phyloP scores from a whole-genome alignment of 768 basidiomycete species.

The Leccinum obscurum region DNA sequence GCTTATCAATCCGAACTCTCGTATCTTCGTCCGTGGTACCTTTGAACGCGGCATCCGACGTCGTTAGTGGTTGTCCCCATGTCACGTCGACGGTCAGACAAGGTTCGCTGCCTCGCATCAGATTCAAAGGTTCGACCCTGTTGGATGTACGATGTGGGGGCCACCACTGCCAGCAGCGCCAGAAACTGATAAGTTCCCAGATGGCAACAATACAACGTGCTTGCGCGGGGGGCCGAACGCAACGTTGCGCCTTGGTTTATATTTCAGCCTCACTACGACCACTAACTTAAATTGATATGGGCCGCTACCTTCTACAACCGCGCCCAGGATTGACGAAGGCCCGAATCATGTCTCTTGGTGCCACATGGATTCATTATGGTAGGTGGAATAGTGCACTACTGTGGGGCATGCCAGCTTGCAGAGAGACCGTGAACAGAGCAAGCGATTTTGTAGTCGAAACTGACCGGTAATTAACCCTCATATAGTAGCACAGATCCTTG shows the following conservation, averaged over 20 bases:
- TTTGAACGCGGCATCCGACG: background rate
- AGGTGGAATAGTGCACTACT: background rate
- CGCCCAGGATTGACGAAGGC: too few relatives aligned
- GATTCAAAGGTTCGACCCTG: background rate
- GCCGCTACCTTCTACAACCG: too few relatives aligned
- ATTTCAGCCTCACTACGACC: too few relatives aligned
- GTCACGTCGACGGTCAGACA: background rate
- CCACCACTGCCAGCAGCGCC: background rate
- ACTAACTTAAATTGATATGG: too few relatives aligned
- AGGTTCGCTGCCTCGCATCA: background rate
- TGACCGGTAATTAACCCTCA: background rate
- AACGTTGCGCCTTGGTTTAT: too few relatives aligned
- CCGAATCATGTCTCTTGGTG: too few relatives aligned
- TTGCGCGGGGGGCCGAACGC: background rate
- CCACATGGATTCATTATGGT: background rate
- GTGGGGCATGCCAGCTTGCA: background rate
- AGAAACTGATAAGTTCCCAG: background rate
- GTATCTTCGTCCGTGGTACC: background rate
- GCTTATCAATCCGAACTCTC: background rate
- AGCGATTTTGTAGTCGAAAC: background rate
- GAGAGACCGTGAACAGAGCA: background rate
- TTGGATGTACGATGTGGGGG: background rate
- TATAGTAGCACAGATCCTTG: background rate
- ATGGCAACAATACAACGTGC: background rate
- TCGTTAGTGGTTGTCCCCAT: background rate